These are phyloP conservation scores for Cucumis melo DNA, from an alignment of 306 rosid species.

Conservation along the genomic window DNA sequence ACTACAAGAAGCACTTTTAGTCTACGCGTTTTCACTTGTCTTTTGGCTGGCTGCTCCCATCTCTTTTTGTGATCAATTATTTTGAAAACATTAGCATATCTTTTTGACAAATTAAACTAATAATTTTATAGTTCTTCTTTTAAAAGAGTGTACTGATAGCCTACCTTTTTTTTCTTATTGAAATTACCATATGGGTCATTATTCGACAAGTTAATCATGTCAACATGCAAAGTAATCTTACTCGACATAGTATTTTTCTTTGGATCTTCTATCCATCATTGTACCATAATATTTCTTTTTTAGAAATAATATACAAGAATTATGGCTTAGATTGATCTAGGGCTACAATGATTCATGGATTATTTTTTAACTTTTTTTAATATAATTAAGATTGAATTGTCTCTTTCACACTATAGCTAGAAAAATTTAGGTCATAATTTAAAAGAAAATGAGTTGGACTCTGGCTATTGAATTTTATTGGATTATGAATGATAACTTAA, in stretches of 20 bases:
- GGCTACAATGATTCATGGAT: not conserved
- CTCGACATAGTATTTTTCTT: too few species aligned
- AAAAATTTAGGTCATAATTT: not conserved
- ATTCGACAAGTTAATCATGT: too few species aligned
- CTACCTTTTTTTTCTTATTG: not conserved
- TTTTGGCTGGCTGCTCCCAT: not conserved
- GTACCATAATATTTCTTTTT: too few species aligned
- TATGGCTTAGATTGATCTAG: not conserved
- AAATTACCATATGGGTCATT: not conserved
- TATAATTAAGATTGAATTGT: not conserved
- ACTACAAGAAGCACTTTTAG: not conserved
- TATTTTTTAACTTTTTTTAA: not conserved
- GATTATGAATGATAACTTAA: not conserved
- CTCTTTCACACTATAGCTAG: not conserved
- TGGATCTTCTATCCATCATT: too few species aligned
- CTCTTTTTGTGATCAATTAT: not conserved
- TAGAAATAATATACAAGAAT: not conserved
- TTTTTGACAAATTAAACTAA: not conserved
- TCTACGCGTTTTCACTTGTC: conserved; percentile 10
- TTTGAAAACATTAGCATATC: not conserved
- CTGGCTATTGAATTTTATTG: not conserved
- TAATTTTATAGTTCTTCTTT: not conserved
- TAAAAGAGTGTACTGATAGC: not conserved
- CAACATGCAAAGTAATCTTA: too few species aligned
- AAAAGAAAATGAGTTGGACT: not conserved